Base-by-base conservation (phyloP, 2,329 filamentous ascomycete species). In the Fusarium chaquense region DNA sequence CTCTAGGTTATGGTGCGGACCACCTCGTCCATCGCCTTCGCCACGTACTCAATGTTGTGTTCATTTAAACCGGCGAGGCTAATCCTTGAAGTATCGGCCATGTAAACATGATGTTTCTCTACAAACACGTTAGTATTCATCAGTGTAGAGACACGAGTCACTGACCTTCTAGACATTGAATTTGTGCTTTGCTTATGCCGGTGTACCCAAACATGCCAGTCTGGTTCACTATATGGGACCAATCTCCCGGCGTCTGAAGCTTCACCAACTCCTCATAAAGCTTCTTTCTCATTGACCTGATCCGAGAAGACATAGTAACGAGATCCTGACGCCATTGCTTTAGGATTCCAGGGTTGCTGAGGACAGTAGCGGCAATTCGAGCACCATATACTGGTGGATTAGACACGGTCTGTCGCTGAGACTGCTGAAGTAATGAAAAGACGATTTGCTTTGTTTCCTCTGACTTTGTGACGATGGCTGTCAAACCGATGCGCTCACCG, bases 121-220 rank as follows among this genome's bases (percentile, higher is more conserved):
- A 73, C 5, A 35, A 2, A 1, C 2, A 2, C 2, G 26, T 72
- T 10, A 72, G 54, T 10, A 8, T 0, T 0, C 0, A 16, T 2
- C 8, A 3, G 11, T 0, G 2, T 0, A 7, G 6, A 0, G 2
- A 2, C 0, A 0, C 0, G 6, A 8, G 8, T 2, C 0, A 51
- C 76, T 56, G 71, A 77, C 77, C 73, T 73, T 79, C 76, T 1
- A 80, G 62, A 1, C 67, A 62, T 5, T 66, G 65, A 11, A 88
- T 84, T 67, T 87, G 85, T 5, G 76, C 62, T 62, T 84, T 81
- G 6, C 65, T 82, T 63, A 89, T 76, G 0, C 86, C 86, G 0
- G 85, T 85, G 60, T 79, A 81, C 0, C 76, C 77, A 69, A 82
- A 82, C 80, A 82, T 82, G 30, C 80, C 80, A 13, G 69, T 79